Evolutionary conservation across 768 basidiomycete species (phyloP), one percentile per base, ranked within the genome.

Genomic region (Auriscalpium vulgare): DNA sequence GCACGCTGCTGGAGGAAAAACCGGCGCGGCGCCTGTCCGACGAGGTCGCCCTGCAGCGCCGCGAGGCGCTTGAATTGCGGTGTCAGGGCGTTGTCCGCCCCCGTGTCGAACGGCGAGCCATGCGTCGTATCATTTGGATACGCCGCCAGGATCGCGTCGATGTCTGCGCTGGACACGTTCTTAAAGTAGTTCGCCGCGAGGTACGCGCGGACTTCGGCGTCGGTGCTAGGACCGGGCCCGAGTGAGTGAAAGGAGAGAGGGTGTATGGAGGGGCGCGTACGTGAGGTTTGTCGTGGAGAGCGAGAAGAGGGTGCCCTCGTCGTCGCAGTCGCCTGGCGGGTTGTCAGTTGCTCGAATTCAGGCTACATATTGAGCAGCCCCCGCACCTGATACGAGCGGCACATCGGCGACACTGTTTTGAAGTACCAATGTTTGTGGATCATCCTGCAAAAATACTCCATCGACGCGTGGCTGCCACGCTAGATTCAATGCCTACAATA

Each of bases 51-150:
- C 43, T 60, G 60, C 23, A 70, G 17, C 0, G 69, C 64, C 8
- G 68, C 62, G 19, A 70, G 35, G 1, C 69, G 63, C 53, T 70
- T 70, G 62, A 57, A 69, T 47, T 68, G 57, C 13, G 55, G 55
- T 10, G 53, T 37, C 17, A 54, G 9, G 6, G 55, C 55, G 40
- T 56, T 56, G 34, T 8, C 37, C 17, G 36, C n/a, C 29, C 55
- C 55, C 8, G 55, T 56, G 23, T 51, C 55, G 21, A 56, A 56
- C 13, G 55, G 55, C 48, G 55, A 56, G 6, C 55, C 55, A 1
- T 21, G 17, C 23, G 47, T 21, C 10, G 37, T 9, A 14, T 56
- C 43, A 6, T 34, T 21, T 8, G 47, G 47, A 36, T 56, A 56
- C 8, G 50, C 21, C 23, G 13, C 5, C 47, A 51, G 19, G 23